These are phyloP conservation scores for Priceomyces medius DNA, from an alignment of 805 yeast genomes.

Conservation along the genomic window DNA sequence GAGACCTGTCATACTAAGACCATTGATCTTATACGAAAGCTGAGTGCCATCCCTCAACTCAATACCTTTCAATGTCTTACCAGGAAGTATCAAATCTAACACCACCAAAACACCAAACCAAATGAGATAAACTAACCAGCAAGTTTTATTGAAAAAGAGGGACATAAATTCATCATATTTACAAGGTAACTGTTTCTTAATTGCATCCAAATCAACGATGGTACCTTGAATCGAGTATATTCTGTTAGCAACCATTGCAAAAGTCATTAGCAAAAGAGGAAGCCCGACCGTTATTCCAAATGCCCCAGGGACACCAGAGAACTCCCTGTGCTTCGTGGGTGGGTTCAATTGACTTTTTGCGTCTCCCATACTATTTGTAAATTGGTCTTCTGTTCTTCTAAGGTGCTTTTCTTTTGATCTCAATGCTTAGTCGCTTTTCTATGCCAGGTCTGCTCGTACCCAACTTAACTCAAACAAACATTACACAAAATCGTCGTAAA, in stretches of 20 bases:
- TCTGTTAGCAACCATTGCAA: constrained; percentile 64
- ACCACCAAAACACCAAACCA: constrained; percentile 73
- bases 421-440: too few species aligned
- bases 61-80: constrained; percentile 62
- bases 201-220: constrained; percentile 37
- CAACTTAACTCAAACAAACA: not conserved
- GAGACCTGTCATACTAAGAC: constrained; percentile 52
- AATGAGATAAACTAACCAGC: constrained; percentile 62
- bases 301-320: constrained; percentile 78
- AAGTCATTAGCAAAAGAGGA: constrained; percentile 59
- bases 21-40: constrained; percentile 79
- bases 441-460: too few species aligned
- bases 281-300: constrained; percentile 60
- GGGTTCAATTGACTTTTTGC: constrained; percentile 60
- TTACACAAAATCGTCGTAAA: not conserved
- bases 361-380: not conserved
- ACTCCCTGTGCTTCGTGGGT: constrained; percentile 65
- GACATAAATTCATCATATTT: constrained; percentile 20
- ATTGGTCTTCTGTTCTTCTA: not conserved
- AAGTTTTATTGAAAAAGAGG: constrained; percentile 41
- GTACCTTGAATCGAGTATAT: constrained; percentile 52
- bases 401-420: too few species aligned
- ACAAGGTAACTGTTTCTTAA: constrained; percentile 37
- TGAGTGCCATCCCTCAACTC: constrained; percentile 71
- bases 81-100: constrained; percentile 62